These are phyloP conservation scores for Botrytis galanthina DNA, from an alignment of 2,329 filamentous ascomycete genomes.

Conservation along the genomic window DNA sequence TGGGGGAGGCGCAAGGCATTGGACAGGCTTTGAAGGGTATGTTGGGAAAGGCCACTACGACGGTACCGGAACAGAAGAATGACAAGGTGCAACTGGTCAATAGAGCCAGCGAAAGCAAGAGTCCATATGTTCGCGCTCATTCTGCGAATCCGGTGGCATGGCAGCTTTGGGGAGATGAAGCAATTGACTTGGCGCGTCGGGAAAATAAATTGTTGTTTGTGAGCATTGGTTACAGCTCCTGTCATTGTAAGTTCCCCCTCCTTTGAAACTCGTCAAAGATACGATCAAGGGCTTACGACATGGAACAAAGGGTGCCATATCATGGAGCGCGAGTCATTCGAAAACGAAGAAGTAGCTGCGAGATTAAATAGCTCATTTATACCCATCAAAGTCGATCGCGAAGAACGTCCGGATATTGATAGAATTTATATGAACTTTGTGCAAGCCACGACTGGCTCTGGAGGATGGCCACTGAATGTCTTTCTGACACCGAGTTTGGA, in stretches of 20 bases:
- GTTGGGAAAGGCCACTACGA: conserved; percentile 10
- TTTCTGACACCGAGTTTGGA: conserved; percentile 92
- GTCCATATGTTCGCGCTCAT: conserved; percentile 71
- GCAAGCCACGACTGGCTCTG: conserved; percentile 83
- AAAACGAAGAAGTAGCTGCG: conserved; percentile 73
- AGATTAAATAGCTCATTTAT: conserved; percentile 86
- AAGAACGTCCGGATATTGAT: conserved; percentile 91
- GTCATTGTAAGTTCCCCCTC: conserved; percentile 69
- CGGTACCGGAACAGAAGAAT: conserved; percentile 24
- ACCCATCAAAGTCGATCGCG: conserved; percentile 87
- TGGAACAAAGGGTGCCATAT: conserved; percentile 69
- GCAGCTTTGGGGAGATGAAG: conserved; percentile 82
- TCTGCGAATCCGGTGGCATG: conserved; percentile 82
- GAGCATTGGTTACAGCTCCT: conserved; percentile 92
- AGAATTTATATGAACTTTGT: conserved; percentile 98
- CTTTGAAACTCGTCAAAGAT: not conserved
- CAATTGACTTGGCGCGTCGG: conserved; percentile 71
- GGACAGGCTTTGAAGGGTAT: conserved; percentile 30
- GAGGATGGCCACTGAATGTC: conserved; percentile 95
- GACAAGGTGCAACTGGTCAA: conserved; percentile 46
- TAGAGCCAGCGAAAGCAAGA: conserved; percentile 58
- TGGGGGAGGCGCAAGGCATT: conserved; percentile 31
- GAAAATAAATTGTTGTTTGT: conserved; percentile 89
- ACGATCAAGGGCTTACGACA: not conserved
- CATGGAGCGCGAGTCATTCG: conserved; percentile 90